Conservation (phyloP, 139 green algal species). For the Chlorella sp. region DNA sequence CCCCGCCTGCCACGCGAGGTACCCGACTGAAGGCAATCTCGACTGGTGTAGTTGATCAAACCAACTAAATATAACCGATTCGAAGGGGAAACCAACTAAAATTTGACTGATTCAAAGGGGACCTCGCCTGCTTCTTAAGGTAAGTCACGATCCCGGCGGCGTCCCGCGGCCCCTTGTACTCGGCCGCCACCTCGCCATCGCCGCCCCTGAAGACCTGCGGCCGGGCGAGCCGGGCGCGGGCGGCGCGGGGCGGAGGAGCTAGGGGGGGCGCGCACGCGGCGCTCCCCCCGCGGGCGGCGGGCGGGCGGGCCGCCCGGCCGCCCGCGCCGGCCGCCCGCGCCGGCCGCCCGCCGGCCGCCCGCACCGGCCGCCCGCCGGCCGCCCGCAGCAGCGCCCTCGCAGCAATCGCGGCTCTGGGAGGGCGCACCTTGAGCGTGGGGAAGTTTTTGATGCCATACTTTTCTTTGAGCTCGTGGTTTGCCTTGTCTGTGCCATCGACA, state of each 20-base stretch:
- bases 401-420: neutral
- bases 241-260: neutral
- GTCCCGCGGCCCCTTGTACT: conserved; percentile 57
- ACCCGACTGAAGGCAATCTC: too few relatives aligned
- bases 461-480: conserved; percentile 41
- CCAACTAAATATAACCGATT: too few relatives aligned
- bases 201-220: conserved; percentile 50
- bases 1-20: too few relatives aligned
- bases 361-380: neutral
- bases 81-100: too few relatives aligned
- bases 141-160: conserved; percentile 53
- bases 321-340: neutral
- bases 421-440: conserved; percentile 50
- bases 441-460: conserved; percentile 55
- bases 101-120: conserved; percentile 9
- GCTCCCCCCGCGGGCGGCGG: neutral
- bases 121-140: conserved; percentile 37
- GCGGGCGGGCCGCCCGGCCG: neutral
- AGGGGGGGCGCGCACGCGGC: neutral
- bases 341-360: too few relatives aligned
- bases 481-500: conserved; percentile 46
- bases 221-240: neutral
- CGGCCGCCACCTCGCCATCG: conserved; percentile 18
- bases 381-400: neutral
- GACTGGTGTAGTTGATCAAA: too few relatives aligned